Base-by-base conservation (phyloP, 306 rosid species). In the Quercus variabilis region DNA sequence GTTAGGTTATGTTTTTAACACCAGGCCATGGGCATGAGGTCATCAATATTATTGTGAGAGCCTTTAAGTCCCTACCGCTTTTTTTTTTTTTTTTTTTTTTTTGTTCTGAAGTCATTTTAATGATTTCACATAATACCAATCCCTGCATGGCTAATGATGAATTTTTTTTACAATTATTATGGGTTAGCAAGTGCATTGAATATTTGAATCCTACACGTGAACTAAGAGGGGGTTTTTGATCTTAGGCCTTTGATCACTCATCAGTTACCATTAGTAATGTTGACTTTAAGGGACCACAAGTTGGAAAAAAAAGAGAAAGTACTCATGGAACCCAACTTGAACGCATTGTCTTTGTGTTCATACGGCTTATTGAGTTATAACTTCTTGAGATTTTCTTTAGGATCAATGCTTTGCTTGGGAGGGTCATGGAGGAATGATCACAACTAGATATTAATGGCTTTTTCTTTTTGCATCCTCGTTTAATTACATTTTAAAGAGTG, bases 61-160 rank as follows among this genome's bases (percentile, higher is more conserved):
- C 67, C 78, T 83, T 83, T 78, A 82, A 87, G 78, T 68, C 76
- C 68, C 49, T 31, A 38, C 43, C 41, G 3, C 20, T 18, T 69
- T 81, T 74, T 8, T 1, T 6, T 35, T 30, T 30, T 3, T 30
- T 31, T 31, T 31, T 31, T 6, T 8, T 41, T 87, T 41, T 41
- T 7, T 1, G 11, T 87, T 81, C 90, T 89, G 98, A 92, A 87
- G 92, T 88, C 93, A 88, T 86, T 89, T 78, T 86, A 90, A 95
- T 95, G 93, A 95, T 95, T 93, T 90, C 92, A 76, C 96, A 95
- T 91, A 89, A 95, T 90, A 89, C 78, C 96, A 88, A 82, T 90
- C 82, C 76, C 96, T 93, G 97, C 99, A 85, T 83, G 88, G 90
- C 94, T 95, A 93, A 93, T 95, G 89, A 95, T 95, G 96, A 81